Conservation (phyloP, 768 basidiomycete genomes). For the Phylloporus arenicola region DNA sequence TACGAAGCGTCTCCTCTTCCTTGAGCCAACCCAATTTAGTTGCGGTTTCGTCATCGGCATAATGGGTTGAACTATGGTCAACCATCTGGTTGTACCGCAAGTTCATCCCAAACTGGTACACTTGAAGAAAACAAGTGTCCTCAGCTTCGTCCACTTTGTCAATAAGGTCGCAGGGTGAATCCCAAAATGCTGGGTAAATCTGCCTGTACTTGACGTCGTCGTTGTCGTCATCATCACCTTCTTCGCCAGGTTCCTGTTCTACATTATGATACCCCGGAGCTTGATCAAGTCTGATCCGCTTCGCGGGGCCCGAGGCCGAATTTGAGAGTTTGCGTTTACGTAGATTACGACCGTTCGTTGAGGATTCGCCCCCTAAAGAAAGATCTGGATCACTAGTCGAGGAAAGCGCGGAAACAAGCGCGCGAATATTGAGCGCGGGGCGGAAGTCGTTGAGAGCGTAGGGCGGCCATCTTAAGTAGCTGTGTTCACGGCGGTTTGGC, state of each 20-base stretch:
- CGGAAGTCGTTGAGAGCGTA: conserved; percentile 16
- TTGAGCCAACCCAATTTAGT: conserved; percentile 27
- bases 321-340: conserved; percentile 19
- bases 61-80: conserved; percentile 2
- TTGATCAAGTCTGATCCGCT: conserved; percentile 9
- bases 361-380: background rate
- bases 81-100: conserved; percentile 36
- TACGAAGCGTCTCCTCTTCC: conserved; percentile 26
- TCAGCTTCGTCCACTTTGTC: conserved; percentile 3
- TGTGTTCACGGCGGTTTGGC: conserved; percentile 13
- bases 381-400: background rate
- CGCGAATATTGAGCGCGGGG: conserved; percentile 27
- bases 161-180: conserved; percentile 7
- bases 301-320: conserved; percentile 2
- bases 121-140: conserved; percentile 23
- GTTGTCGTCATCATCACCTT: background rate
- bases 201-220: conserved; percentile 5
- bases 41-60: conserved; percentile 15
- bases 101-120: conserved; percentile 35
- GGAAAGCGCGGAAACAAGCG: conserved; percentile 21
- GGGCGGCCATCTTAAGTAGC: background rate
- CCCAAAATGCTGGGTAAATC: conserved; percentile 25
- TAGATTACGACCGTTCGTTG: background rate
- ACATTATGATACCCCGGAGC: background rate
- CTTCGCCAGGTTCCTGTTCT: background rate